A percentile compares a stretch with the other conserved stretches of the same genome.
These are phyloP conservation scores for Hygrophila difformis DNA, from an alignment of 257 asterid species.

Conservation along the genomic window DNA sequence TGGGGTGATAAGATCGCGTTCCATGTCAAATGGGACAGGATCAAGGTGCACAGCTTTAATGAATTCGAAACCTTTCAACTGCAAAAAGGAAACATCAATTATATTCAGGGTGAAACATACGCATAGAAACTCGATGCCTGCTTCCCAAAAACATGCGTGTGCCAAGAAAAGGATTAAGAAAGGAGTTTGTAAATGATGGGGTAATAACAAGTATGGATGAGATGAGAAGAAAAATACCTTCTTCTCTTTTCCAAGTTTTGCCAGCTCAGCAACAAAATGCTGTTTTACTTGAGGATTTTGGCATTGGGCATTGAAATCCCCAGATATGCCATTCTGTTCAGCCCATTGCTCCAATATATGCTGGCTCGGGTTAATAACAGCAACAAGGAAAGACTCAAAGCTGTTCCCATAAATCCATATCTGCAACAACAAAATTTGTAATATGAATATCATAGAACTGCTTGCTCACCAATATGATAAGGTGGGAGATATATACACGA, in stretches of 20 bases:
- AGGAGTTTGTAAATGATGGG: neutral
- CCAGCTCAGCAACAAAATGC: constrained; percentile 59
- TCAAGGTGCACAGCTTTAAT: constrained; percentile 86
- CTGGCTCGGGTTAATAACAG: constrained; percentile 62
- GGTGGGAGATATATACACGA: too few species aligned
- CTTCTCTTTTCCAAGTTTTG: constrained; percentile 60
- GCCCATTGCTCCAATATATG: constrained; percentile 74
- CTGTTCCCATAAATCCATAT: constrained; percentile 95
- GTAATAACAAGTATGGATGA: constrained; percentile 4
- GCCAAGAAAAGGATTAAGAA: neutral
- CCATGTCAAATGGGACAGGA: constrained; percentile 88
- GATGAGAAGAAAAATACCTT: constrained; percentile 40
- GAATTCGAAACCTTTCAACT: constrained; percentile 89
- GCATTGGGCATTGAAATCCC: constrained; percentile 61
- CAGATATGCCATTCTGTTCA: constrained; percentile 45
- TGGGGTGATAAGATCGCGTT: constrained; percentile 89
- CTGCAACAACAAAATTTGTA: constrained; percentile 29
- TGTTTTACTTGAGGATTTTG: constrained; percentile 52
- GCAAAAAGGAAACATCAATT: constrained; percentile 20
- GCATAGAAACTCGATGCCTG: too few species aligned
- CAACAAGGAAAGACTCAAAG: constrained; percentile 85
- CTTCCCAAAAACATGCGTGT: too few species aligned
- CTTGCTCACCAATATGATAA: constrained; percentile 1
- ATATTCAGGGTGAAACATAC: constrained; percentile 7
- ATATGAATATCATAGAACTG: constrained; percentile 6